Conservation (phyloP, 306 rosid species). For the Trifolium repens region DNA sequence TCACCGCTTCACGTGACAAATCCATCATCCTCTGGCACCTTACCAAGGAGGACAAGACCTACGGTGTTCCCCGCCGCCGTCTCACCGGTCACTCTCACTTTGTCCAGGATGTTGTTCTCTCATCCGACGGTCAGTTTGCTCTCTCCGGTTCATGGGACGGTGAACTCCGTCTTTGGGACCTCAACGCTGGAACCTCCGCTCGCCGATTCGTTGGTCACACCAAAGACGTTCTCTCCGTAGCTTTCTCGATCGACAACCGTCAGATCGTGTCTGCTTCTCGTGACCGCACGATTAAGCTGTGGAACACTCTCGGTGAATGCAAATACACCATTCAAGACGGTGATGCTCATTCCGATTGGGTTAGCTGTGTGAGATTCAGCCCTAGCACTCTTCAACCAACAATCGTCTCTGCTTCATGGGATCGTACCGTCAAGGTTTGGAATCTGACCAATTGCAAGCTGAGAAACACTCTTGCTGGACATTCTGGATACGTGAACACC, state of each 20-base stretch:
- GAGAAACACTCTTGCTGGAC: slow-evolving; percentile 73
- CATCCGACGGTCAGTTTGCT: slow-evolving; percentile 97
- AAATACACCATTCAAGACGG: slow-evolving; percentile 85
- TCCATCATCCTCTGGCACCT: slow-evolving; percentile 90
- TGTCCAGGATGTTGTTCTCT: slow-evolving; percentile 91
- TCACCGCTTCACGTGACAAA: slow-evolving; percentile 87
- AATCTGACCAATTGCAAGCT: slow-evolving; percentile 85
- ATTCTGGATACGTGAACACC: slow-evolving; percentile 82
- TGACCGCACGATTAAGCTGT: slow-evolving; percentile 91
- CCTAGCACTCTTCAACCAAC: slow-evolving; percentile 76
- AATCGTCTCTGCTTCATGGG: slow-evolving; percentile 79
- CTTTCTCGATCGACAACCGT: slow-evolving; percentile 93
- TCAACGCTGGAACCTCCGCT: slow-evolving; percentile 75
- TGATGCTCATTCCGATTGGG: slow-evolving; percentile 90
- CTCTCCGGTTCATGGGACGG: slow-evolving; percentile 99
- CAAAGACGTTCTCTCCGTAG: slow-evolving; percentile 92
- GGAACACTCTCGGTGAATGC: slow-evolving; percentile 98
- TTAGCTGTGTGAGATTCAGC: slow-evolving; percentile 84
- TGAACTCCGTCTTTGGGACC: slow-evolving; percentile 99
- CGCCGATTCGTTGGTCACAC: slow-evolving; percentile 96
- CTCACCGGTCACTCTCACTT: slow-evolving; percentile 92
- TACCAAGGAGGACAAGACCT: slow-evolving; percentile 85
- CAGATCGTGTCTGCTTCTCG: slow-evolving; percentile 99
- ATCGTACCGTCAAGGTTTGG: slow-evolving; percentile 82
- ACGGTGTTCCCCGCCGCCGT: slow-evolving; percentile 94